Evolutionary conservation across 139 green algal species (phyloP).

Genomic region (Coelastrella sp.): DNA sequence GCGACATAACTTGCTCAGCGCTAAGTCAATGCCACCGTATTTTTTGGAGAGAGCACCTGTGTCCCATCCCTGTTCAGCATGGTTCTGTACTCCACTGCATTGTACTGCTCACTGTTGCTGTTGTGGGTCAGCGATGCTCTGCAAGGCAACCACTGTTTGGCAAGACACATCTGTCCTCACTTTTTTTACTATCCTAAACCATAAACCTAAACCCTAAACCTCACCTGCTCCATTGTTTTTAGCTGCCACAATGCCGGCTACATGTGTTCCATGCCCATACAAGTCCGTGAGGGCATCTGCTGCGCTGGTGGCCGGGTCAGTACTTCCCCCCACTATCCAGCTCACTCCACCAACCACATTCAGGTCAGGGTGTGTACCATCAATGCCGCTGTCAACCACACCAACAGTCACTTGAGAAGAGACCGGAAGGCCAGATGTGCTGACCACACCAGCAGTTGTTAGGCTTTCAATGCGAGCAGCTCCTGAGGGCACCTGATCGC

Average conservation of each 20-base stretch:
- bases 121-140: no score
- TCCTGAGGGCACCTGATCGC: not conserved
- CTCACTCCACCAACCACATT: not conserved
- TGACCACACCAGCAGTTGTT: not conserved
- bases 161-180: no score
- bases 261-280: slow-evolving; percentile 20
- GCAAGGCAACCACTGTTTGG: no score
- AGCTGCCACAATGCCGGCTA: not conserved
- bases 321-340: not conserved
- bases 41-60: no score
- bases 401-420: not conserved
- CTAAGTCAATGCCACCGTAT: no score
- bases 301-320: no score
- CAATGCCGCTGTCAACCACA: not conserved
- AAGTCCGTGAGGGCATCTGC: not conserved
- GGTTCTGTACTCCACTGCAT: no score
- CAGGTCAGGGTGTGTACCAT: not conserved
- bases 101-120: no score
- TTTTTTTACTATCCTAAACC: no score
- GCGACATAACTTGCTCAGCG: no score
- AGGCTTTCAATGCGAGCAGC: not conserved
- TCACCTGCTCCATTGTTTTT: not conserved
- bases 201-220: no score
- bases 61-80: no score
- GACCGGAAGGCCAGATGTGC: not conserved